Evolutionary conservation across 164 flowering plant genomes (phyloP), one percentile per base, ranked within the genome.

Genomic region (Protea cynaroides): DNA sequence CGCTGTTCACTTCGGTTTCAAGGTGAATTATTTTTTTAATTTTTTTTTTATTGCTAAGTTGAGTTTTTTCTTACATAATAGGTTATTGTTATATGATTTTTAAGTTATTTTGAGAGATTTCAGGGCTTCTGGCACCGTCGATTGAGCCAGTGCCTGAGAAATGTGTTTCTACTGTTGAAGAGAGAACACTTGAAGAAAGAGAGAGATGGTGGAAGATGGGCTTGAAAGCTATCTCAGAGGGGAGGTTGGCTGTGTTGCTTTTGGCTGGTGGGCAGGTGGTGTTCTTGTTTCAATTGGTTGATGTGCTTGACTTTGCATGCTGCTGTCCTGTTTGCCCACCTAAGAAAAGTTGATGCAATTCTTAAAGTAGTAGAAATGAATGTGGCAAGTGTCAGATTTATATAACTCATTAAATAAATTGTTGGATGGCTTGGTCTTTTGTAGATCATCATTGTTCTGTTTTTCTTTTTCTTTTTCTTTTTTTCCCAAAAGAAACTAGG

Each of bases 151-250:
- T 92, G 46, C 90, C 92, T n/a, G 97, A 86, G 82, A 73, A 75
- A 17, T 72, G 78, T 67, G 96, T 95, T 53, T 92, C 99, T 0
- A 84, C 88, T 7, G 80, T 88, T 55, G 97, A 88, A 65, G 84
- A 77, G 70, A 69, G 97, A 63, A 82, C 90, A 9, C 67, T 72
- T 25, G 92, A 83, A 50, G 88, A 90, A 44, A 84, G 88, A 66
- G 97, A 92, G 72, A 86, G 82, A 63, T 95, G 97, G 97, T 90
- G 97, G 97, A 92, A 95, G 73, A 86, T 79, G 89, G 99, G 99
- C 7, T 58, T 92, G 77, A 90, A 92, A 76, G 97, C 99, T 22
- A 88, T 95, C 66, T 84, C 81, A 1, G 91, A 87, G 34, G 97
- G 99, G 58, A 95, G 87, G 67, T 69, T 95, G 75, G 99, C 87